Base-by-base conservation (phyloP, 441 rosid species). In the Pelargonium australe region DNA sequence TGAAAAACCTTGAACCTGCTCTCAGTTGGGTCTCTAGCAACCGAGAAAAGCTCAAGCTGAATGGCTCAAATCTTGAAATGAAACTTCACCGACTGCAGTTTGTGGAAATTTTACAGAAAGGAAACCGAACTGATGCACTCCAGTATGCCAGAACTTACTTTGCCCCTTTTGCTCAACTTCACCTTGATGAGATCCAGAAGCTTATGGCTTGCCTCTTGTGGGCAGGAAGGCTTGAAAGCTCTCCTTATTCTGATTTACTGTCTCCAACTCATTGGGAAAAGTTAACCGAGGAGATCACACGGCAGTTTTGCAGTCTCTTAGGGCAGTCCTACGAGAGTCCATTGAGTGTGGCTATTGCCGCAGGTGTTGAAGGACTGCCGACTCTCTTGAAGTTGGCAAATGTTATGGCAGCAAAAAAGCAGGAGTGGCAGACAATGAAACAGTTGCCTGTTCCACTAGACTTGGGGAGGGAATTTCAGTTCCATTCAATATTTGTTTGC, bases 401-500 rank as follows among this genome's bases (percentile, higher is more conserved):
- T 23, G 82, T 85, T 63, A 80, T 87, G 88, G 75, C 75, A 49
- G 82, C 80, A 63, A 83, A 83, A 80, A 84, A 76, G 76, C 77
- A 75, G 34, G 86, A 85, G 55, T 85, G 84, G 85, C 83, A 78
- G 69, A 60, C 76, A 6, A 78, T 81, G 86, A 78, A 85, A 70
- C 82, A 87, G 65, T 75, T 87, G 81, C 90, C 86, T 0, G 77
- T 85, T 43, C 86, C 86, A 0, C 67, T 84, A 23, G 88, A 87
- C 77, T 45, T 85, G 70, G 80, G 80, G 5, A 78, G 76, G 55
- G 86, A 83, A 75, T 83, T 80, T 55, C 87, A 83, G 78, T 87
- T 78, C 70, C 90, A 84, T 34, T 84, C 90, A 0, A 71, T 83
- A 67, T 87, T 85, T 13, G 90, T 85, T 1, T 87, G 92, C 67